Evolutionary conservation across 495 filamentous ascomycete species (phyloP), one percentile per base, ranked within the genome.

Genomic region (Patellaria atrata): DNA sequence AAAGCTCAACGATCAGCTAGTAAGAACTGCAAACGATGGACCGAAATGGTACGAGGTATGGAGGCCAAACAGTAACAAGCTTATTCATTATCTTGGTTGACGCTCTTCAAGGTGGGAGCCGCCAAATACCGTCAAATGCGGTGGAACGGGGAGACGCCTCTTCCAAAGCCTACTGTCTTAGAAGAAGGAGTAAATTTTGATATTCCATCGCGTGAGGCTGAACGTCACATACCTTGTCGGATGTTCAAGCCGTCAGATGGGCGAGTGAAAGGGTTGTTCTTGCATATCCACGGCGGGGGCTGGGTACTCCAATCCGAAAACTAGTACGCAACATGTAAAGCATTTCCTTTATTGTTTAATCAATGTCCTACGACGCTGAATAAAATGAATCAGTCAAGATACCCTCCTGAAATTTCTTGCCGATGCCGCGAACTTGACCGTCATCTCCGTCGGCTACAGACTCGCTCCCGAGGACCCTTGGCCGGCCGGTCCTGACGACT

Each of bases 381-480:
- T 16, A 17, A 27, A 25, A 25, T 29, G 1, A 23, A 54, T 7
- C 10, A 57, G 54, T 20, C 48, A 54, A 28, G 62, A 67, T 51
- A 15, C 38, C n/a, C 43, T 54, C 16, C 43, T 66, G 9, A 42
- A 58, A 27, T 51, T 47, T 39, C 43, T 59, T 33, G 68, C 66
- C 34, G 55, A 70, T 38, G 44, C 40, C 13, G 48, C 43, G 17
- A 43, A 61, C 18, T 35, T 67, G 18, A 55, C 58, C 6, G 60
- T 68, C 21, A 41, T 75, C 8, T 67, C 64, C 4, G 57, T 72
- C 13, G 72, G 68, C 11, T 75, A 75, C 52, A 56, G 72, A 28
- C 59, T 67, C n/a, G 70, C 72, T 5, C 72, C 72, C 0, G 68
- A 75, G 35, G 27, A 74, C 43, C 65, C 67, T 0, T 73, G 57